Percentiles rank a stretch among this genome's conserved stretches.
These are phyloP conservation scores for Bipolaris victoriae DNA, from an alignment of 2,329 filamentous ascomycete species.

Conservation along the genomic window DNA sequence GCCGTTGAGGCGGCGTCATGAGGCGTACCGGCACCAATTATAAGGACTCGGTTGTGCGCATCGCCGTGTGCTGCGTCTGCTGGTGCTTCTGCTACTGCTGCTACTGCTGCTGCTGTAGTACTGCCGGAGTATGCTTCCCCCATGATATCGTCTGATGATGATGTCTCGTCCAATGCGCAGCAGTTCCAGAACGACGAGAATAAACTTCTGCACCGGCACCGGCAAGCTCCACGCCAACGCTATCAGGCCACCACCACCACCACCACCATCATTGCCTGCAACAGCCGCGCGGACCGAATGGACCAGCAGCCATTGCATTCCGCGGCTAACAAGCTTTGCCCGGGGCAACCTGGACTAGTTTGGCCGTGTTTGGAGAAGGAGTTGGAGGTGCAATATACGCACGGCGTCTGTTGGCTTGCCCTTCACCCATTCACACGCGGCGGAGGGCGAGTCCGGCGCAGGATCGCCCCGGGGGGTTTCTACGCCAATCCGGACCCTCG, in stretches of 20 bases:
- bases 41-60: constrained; percentile 29
- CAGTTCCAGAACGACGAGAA: no score
- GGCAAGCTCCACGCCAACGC: no score
- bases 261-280: no score
- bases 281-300: constrained; percentile 3
- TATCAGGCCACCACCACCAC: no score
- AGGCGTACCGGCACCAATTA: constrained; percentile 42
- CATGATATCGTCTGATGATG: background rate
- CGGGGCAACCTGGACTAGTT: no score
- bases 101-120: background rate
- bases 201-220: background rate
- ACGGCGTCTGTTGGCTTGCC: background rate
- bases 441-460: constrained; percentile 1
- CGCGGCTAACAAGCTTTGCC: background rate
- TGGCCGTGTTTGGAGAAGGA: no score
- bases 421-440: constrained; percentile 6
- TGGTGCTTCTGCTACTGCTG: no score
- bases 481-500: constrained; percentile 4
- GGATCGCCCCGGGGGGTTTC: constrained; percentile 13
- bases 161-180: no score
- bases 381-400: background rate
- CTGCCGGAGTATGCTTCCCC: background rate
- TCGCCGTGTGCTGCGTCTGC: background rate
- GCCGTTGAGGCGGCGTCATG: constrained; percentile 3
- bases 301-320: background rate